Percentiles rank a stretch among this genome's conserved stretches.
Conservation (phyloP, 1,284 basidiomycete genomes). For the Tetrapyrgos nigripes region DNA sequence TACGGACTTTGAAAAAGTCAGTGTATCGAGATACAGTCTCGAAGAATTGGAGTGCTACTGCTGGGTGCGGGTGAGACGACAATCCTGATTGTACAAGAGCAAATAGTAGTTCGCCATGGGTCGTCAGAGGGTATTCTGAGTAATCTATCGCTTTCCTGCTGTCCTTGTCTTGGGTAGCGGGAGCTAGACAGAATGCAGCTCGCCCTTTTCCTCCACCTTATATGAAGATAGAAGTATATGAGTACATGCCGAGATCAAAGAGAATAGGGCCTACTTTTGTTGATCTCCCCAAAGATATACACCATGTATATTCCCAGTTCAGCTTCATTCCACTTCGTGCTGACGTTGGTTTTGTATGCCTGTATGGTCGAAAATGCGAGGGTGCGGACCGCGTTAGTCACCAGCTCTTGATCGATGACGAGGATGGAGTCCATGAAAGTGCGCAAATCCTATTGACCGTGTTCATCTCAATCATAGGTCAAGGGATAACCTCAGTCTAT, state of each 20-base stretch:
- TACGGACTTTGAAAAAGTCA: constrained; percentile 95
- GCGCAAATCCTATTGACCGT: constrained; percentile 73
- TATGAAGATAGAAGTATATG: constrained; percentile 4
- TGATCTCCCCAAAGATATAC: constrained; percentile 94
- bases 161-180: constrained; percentile 60
- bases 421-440: constrained; percentile 84
- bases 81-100: constrained; percentile 87
- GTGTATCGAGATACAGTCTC: constrained; percentile 92
- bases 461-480: background rate
- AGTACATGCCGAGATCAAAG: background rate
- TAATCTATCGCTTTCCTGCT: constrained; percentile 77
- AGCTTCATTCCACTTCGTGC: constrained; percentile 90
- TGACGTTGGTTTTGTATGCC: constrained; percentile 63
- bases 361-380: constrained; percentile 78
- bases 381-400: constrained; percentile 74
- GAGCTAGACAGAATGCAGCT: constrained; percentile 75
- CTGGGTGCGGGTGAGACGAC: constrained; percentile 83
- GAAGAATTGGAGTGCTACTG: constrained; percentile 94
- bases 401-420: constrained; percentile 82
- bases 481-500: constrained; percentile 1
- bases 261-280: constrained; percentile 62
- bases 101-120: constrained; percentile 90
- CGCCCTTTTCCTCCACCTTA: constrained; percentile 77
- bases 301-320: constrained; percentile 94
- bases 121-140: constrained; percentile 86